Percentiles rank a stretch among this genome's conserved stretches.
These are phyloP conservation scores for Candida khao-thaluensis DNA, from an alignment of 805 yeast genomes.

Conservation along the genomic window DNA sequence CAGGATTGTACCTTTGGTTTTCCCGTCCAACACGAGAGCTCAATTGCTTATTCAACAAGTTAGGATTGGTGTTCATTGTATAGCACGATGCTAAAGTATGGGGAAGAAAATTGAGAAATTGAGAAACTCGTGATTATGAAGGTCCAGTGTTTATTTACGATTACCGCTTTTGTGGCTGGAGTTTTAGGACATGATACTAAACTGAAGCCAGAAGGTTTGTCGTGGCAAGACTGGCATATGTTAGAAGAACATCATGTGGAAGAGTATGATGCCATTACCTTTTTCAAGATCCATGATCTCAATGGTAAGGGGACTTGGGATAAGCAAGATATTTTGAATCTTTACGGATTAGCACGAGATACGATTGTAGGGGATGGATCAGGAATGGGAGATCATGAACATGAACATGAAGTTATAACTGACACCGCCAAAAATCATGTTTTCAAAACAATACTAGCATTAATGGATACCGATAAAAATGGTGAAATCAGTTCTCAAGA, in stretches of 20 bases:
- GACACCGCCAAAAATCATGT: conserved; percentile 57
- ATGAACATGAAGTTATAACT: conserved; percentile 53
- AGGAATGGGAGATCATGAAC: conserved; percentile 81
- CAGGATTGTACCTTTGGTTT: conserved; percentile 57
- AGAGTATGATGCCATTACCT: conserved; percentile 66
- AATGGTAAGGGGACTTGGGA: conserved; percentile 56
- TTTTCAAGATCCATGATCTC: conserved; percentile 80
- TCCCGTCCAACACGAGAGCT: conserved; percentile 54
- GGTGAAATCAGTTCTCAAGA: conserved; percentile 65
- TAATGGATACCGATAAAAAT: conserved; percentile 68
- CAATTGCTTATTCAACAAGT: conserved; percentile 9
- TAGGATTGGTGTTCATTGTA: conserved; percentile 9
- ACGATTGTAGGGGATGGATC: conserved; percentile 83
- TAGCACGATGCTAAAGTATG: conserved; percentile 4
- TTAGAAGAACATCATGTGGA: conserved; percentile 80
- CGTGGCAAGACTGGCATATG: conserved; percentile 93
- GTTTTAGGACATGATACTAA: background rate
- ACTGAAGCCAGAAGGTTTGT: conserved; percentile 45
- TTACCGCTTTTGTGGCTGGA: too few relatives aligned
- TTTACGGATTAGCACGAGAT: conserved; percentile 77
- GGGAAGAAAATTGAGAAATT: conserved; percentile 1
- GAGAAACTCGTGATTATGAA: background rate
- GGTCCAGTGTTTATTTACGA: background rate
- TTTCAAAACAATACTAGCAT: conserved; percentile 48
- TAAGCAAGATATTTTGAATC: conserved; percentile 63